Evolutionary conservation across 352 stramenopile genomes (phyloP).

Genomic region (Globisporangium nunn): DNA sequence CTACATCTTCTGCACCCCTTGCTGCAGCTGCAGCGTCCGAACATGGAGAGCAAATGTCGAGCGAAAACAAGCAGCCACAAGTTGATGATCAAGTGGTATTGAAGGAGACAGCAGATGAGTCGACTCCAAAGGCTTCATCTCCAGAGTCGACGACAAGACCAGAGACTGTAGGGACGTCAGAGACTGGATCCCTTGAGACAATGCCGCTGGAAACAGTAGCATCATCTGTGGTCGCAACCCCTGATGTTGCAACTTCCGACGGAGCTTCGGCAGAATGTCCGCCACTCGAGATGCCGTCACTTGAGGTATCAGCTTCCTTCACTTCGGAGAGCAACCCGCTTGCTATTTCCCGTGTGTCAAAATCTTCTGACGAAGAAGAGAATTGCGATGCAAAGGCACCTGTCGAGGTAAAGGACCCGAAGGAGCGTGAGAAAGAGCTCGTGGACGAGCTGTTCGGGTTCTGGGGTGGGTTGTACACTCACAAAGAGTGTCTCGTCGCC

Average conservation of each 20-base stretch:
- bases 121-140: neutral
- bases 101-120: neutral
- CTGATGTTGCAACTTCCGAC: neutral
- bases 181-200: neutral
- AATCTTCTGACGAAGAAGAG: slow-evolving; percentile 21
- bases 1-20: neutral
- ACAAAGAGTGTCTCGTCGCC: slow-evolving; percentile 53
- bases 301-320: neutral
- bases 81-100: neutral
- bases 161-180: neutral
- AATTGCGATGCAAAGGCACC: neutral
- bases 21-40: too few species aligned
- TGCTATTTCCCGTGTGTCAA: slow-evolving; percentile 22
- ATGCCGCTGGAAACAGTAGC: neutral
- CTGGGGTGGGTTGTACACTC: slow-evolving; percentile 57
- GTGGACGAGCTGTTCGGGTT: slow-evolving; percentile 38
- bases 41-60: neutral
- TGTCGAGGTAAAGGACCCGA: neutral
- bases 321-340: slow-evolving; percentile 24
- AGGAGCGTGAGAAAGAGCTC: slow-evolving; percentile 18
- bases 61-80: neutral
- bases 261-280: neutral
- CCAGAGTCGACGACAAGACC: too few species aligned
- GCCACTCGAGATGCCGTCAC: too few species aligned
- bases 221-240: neutral